Evolutionary conservation across 257 asterid species (phyloP), one percentile per base, ranked within the genome.

Genomic region (Dorcoceras hygrometricum): DNA sequence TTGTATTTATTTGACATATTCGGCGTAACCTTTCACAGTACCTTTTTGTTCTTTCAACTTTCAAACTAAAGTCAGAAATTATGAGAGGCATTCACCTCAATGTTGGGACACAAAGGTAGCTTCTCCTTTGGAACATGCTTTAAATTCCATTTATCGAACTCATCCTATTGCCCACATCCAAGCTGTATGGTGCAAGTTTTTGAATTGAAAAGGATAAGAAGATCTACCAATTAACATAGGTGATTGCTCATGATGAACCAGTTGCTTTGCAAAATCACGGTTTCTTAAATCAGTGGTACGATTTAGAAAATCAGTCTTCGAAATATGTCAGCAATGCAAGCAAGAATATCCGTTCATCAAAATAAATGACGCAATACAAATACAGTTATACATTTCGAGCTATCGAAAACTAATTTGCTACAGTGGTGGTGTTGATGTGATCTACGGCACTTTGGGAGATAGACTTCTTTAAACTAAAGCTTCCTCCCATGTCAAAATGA

Each of bases 401-500:
- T 51, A 34, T 8, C 19, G 6, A 59, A 6, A 23, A 16, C 60
- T 23, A 4, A 26, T 56, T 56, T 56, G 12, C 25, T 8, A 14
- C 54, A 27, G 1, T 56, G 25, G 39, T 3, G 18, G 72, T n/a
- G 5, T 25, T 57, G 25, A 1, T 3, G 26, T 56, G 8, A 24
- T 9, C 28, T 4, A 7, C 53, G 10, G 22, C 23, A 19, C 29
- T 32, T 54, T 29, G 51, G 36, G 39, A 22, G 5, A 1, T 1
- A 3, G 9, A 8, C 58, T 43, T 36, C 67, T 12, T 34, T 18
- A 19, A 27, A 14, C 11, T 29, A 25, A 9, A 69, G 39, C 66
- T 55, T 22, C n/a, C 57, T 18, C 60, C 46, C 32, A 34, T 18
- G 61, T 46, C 67, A 43, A 39, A 60, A 65, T 14, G n/a, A 6